Evolutionary conservation across 2,329 filamentous ascomycete genomes (phyloP).

Genomic region (Colletotrichum aenigma): DNA sequence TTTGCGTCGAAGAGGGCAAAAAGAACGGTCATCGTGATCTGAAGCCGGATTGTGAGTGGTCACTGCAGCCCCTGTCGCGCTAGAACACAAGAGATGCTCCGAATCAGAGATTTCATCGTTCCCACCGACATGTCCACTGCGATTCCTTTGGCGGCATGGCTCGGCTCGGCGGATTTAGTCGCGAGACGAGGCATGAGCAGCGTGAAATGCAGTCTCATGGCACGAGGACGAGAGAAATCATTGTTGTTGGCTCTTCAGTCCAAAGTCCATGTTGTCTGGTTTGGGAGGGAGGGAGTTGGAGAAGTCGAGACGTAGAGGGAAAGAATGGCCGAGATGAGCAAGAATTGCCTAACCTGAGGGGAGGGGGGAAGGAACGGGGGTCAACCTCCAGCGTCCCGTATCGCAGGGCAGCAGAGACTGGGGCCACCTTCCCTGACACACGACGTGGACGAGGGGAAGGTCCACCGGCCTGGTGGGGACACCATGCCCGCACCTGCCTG

Average conservation of each 20-base stretch:
- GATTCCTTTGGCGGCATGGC: background rate
- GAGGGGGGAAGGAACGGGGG: background rate
- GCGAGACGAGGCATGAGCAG: background rate
- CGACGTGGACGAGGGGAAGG: background rate
- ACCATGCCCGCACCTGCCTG: background rate
- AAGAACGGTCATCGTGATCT: background rate
- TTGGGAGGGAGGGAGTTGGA: background rate
- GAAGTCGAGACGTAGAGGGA: background rate
- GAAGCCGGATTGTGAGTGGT: background rate
- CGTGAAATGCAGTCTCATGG: background rate
- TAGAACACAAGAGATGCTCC: background rate
- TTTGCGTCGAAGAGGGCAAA: background rate
- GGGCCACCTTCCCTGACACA: background rate
- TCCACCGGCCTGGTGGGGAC: background rate
- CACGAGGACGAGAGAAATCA: background rate
- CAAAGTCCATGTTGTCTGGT: background rate
- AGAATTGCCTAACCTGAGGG: constrained; percentile 1
- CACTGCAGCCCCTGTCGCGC: background rate
- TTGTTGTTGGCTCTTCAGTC: background rate
- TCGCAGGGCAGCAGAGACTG: background rate
- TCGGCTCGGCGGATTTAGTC: background rate
- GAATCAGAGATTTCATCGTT: constrained; percentile 8
- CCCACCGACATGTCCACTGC: background rate
- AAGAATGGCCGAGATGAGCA: constrained; percentile 12
- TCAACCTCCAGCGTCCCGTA: background rate